Base-by-base conservation (phyloP, 257 asterid genomes). In the Solanum virginianum region DNA sequence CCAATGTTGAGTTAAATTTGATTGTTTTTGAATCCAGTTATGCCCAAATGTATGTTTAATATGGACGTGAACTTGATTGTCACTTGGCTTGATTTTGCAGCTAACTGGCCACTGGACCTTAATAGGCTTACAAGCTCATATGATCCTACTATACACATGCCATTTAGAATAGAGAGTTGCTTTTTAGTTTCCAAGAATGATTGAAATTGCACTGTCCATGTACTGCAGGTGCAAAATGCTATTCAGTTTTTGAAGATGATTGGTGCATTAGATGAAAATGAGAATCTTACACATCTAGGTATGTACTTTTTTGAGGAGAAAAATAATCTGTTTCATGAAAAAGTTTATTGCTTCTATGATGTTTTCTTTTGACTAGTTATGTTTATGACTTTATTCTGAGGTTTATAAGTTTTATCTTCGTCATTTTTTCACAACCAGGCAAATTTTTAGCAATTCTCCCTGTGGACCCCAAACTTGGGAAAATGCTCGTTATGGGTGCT, bases 391-490 rank as follows among this genome's bases (percentile, higher is more conserved):
- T 20, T 68, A 29, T 79, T 51, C 4, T 88, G 29, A 51, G 54
- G 36, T 47, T 32, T 32, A 80, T 47, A 2, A 43, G 39, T 75
- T 84, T 24, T 83, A 66, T 82, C 71, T 26, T 87, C 49, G 20
- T 36, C 63, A 39, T 45, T 83, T 75, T 49, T 88, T 85, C 80
- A 86, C 85, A 65, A 86, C 85, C 95, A 96, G 99, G 99, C 74
- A 92, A 93, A 87, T 94, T 90, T 90, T 86, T 96, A 89, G 91
- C 98, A 3, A 94, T 95, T 86, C 97, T 96, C 84, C 99, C 99
- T 57, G 98, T 97, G 90, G 99, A 97, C 89, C 99, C 99, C 80
- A 97, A 97, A 90, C 96, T 95, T 66, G 98, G 99, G 86, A 97
- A 97, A 90, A 97, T 97, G 99, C 94, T 97, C 86, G 87, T 97